Evolutionary conservation across 768 basidiomycete genomes (phyloP).

Genomic region (Arthromyces matolae): DNA sequence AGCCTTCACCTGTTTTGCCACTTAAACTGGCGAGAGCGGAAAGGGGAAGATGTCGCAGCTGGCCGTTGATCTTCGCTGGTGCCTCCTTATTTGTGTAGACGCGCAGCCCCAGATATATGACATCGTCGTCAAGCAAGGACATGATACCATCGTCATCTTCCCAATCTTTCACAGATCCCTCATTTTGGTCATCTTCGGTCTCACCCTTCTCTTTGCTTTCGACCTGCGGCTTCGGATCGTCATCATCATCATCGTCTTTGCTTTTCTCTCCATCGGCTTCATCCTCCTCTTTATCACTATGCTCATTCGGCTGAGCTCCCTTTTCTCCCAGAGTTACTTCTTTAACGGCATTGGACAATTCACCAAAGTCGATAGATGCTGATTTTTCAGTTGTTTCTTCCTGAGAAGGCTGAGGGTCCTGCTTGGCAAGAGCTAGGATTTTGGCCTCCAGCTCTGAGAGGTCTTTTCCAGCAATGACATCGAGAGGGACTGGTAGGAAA

Average conservation of each 20-base stretch:
- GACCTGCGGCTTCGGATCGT: background rate
- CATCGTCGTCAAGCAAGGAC: background rate
- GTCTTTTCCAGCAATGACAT: conserved; percentile 19
- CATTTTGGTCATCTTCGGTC: background rate
- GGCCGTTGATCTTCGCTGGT: conserved; percentile 3
- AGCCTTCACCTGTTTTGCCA: no score
- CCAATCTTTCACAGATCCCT: no score
- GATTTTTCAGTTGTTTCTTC: background rate
- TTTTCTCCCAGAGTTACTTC: background rate
- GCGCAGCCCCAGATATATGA: conserved; percentile 2
- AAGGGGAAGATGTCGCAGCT: background rate
- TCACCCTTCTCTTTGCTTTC: background rate
- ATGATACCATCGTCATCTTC: background rate
- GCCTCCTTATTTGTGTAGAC: conserved; percentile 4
- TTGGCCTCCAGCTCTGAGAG: conserved; percentile 17
- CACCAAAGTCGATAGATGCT: background rate
- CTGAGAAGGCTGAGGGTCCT: background rate
- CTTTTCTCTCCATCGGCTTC: background rate
- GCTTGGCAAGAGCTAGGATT: background rate
- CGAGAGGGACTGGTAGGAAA: conserved; percentile 19
- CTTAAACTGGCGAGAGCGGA: no score
- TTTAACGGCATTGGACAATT: background rate
- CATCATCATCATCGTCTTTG: background rate
- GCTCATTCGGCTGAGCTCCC: background rate
- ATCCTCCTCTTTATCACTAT: background rate